Conservation (phyloP, 768 basidiomycete species). For the Mycena galopus region DNA sequence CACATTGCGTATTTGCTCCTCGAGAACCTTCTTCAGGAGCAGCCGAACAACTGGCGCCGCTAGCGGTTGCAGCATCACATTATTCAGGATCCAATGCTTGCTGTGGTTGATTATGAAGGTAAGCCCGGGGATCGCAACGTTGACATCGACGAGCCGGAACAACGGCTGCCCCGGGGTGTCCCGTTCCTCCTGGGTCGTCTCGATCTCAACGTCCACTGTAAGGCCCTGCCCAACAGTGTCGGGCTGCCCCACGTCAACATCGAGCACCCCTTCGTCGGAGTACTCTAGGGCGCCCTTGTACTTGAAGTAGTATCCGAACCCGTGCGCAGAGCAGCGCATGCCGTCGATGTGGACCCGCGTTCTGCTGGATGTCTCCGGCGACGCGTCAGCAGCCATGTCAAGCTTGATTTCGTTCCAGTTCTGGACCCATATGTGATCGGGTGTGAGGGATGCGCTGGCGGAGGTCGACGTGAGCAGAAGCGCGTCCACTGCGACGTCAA, state of each 20-base stretch:
- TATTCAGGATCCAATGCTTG: slow-evolving; percentile 57
- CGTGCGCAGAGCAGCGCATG: slow-evolving; percentile 47
- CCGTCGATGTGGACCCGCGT: slow-evolving; percentile 51
- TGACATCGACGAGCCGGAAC: slow-evolving; percentile 49
- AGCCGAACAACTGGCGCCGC: slow-evolving; percentile 47
- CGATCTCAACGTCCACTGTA: slow-evolving; percentile 47
- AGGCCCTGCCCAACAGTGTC: slow-evolving; percentile 41
- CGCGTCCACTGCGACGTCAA: slow-evolving; percentile 50
- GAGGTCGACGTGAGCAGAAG: slow-evolving; percentile 45
- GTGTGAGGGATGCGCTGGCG: slow-evolving; percentile 44
- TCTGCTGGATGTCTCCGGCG: slow-evolving; percentile 36
- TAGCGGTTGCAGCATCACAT: slow-evolving; percentile 50
- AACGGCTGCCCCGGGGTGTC: slow-evolving; percentile 38
- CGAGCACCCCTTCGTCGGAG: slow-evolving; percentile 54
- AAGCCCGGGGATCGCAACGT: slow-evolving; percentile 45
- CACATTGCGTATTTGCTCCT: slow-evolving; percentile 43
- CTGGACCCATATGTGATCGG: slow-evolving; percentile 50
- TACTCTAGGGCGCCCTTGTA: slow-evolving; percentile 49
- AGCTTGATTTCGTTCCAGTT: slow-evolving; percentile 53
- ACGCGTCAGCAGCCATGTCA: slow-evolving; percentile 43
- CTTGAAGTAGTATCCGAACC: slow-evolving; percentile 54
- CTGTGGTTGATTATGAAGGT: slow-evolving; percentile 49
- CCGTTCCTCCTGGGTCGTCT: slow-evolving; percentile 39
- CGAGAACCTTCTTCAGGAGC: slow-evolving; percentile 43
- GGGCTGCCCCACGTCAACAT: slow-evolving; percentile 47